Conservation (phyloP, 768 basidiomycete species). For the Lactifluus pinguis region DNA sequence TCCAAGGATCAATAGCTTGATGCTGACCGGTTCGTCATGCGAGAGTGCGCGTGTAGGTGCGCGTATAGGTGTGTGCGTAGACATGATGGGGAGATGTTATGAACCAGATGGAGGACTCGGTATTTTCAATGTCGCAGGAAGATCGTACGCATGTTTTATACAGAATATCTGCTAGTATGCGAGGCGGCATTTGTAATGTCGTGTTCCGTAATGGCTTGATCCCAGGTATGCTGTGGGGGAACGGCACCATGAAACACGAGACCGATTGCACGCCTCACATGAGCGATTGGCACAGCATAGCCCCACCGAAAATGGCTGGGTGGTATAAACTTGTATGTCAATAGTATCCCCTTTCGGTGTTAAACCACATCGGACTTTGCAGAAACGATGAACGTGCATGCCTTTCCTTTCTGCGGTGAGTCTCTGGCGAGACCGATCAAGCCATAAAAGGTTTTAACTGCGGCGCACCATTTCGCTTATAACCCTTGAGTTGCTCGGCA, state of each 20-base stretch:
- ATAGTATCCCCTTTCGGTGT: neutral
- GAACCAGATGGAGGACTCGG: neutral
- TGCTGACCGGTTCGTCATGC: slow-evolving; percentile 44
- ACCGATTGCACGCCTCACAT: neutral
- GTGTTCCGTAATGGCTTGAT: neutral
- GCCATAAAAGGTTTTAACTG: neutral
- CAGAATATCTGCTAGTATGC: too few relatives aligned
- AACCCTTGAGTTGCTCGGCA: neutral
- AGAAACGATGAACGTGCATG: neutral
- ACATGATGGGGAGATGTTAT: neutral
- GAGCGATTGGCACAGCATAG: neutral
- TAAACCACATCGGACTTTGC: neutral
- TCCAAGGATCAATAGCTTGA: slow-evolving; percentile 76
- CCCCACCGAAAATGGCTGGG: neutral
- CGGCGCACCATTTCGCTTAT: neutral
- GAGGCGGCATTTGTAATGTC: neutral
- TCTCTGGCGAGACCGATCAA: neutral
- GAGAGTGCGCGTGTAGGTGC: neutral
- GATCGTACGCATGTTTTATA: neutral
- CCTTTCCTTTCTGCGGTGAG: neutral
- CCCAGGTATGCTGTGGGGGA: neutral
- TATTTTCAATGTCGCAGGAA: neutral
- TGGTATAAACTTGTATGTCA: neutral
- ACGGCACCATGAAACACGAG: neutral
- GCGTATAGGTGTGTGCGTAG: neutral